Evolutionary conservation across 1,284 basidiomycete genomes (phyloP), one percentile per base, ranked within the genome.

Genomic region (Salmacisia buchloeana): DNA sequence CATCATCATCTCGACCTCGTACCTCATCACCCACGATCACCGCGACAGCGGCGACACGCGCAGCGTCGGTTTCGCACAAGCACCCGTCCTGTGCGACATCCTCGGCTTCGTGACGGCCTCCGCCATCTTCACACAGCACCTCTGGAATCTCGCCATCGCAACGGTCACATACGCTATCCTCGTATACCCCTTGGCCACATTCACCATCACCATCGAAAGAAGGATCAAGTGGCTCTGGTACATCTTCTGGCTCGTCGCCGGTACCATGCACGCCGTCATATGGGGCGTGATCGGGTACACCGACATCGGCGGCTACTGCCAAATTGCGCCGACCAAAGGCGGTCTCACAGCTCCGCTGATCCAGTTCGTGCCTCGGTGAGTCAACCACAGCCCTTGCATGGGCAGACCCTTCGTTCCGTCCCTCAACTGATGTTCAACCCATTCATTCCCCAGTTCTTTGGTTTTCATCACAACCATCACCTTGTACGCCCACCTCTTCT

Each of bases 401-500:
- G n/a, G n/a, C n/a, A n/a, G n/a, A n/a, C n/a, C n/a, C n/a, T n/a
- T n/a, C n/a, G n/a, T n/a, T n/a, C 29, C 23, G 15, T n/a, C 23
- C 25, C 54, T 4, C n/a, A 18, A 9, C 21, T 54, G 27, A 25
- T 13, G 7, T 31, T 23, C 49, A 21, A 33, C 35, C 31, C 34
- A 1, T 38, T 10, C 34, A 27, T 13, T 35, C 9, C 38, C 10
- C 21, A 63, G 65, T 25, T 69, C 62, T 38, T 58, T 70, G 21
- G 74, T 76, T 10, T 69, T 74, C 27, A 35, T 69, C 46, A 64
- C 73, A 64, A 73, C 71, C 35, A 25, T 76, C 23, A 63, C 68
- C 58, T 71, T 76, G 52, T 76, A 76, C 60, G 74, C 74, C 29
- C 74, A 74, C 29, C 71, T 76, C 63, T 76, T 76, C 64, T 73